phyloP scores from a whole-genome alignment of 345 rosid genomes.

The sweet orange (Citrus sinensis) region DVS_A1.0 CM039169.1:33159001-33159500 shows the following conservation, averaged over 20 bases:
- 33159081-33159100: not conserved
- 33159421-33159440: not conserved
- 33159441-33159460: not conserved
- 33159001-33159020: too few species aligned
- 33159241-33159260: too few species aligned
- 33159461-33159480: not conserved
- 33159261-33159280: too few species aligned
- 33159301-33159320: fast-evolving
- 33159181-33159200: too few species aligned
- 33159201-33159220: too few species aligned
- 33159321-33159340: fast-evolving
- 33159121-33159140: not conserved
- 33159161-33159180: not conserved
- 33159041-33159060: too few species aligned
- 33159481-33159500: not conserved
- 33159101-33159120: too few species aligned
- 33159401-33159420: not conserved
- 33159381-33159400: not conserved
- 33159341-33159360: too few species aligned
- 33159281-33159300: fast-evolving
- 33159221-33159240: too few species aligned
- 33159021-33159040: too few species aligned
- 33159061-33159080: not conserved
- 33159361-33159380: not conserved
- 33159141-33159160: not conserved